Percentiles rank a stretch among this genome's conserved stretches.
These are phyloP conservation scores for Oryza meridionalis DNA, from an alignment of 176 grass and related monocot genomes.

Conservation along the genomic window DNA sequence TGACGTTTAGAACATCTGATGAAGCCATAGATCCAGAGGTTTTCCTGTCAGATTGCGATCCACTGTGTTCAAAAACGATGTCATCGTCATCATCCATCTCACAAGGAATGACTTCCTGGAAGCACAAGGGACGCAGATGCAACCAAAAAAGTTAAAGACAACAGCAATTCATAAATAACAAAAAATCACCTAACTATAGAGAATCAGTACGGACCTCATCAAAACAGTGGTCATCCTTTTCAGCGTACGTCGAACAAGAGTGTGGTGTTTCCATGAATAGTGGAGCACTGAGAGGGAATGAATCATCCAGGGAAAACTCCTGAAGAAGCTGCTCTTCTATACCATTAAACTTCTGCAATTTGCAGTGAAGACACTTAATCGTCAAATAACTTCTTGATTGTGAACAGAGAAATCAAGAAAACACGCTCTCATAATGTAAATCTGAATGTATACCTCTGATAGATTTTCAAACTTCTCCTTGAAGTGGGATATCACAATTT, in stretches of 20 bases:
- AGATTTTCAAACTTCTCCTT: constrained; percentile 68
- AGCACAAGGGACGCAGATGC: constrained; percentile 3
- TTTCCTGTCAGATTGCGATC: constrained; percentile 78
- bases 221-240: constrained; percentile 63
- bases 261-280: constrained; percentile 84
- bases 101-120: constrained; percentile 75
- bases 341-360: constrained; percentile 58
- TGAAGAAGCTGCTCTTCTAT: constrained; percentile 84
- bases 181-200: constrained; percentile 17
- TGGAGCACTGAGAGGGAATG: constrained; percentile 71
- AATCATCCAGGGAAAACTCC: constrained; percentile 89
- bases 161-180: constrained; percentile 17
- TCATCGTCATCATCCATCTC: constrained; percentile 79
- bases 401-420: constrained; percentile 31
- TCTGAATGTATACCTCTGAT: constrained; percentile 63
- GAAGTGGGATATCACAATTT: constrained; percentile 63
- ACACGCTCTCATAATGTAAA: constrained; percentile 10
- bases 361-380: constrained; percentile 9
- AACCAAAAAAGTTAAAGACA: constrained; percentile 38
- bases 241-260: constrained; percentile 56
- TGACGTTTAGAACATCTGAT: constrained; percentile 82
- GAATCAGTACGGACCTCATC: constrained; percentile 69
- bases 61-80: constrained; percentile 61
- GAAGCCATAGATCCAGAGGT: constrained; percentile 71
- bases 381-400: constrained; percentile 21